Evolutionary conservation across 306 rosid genomes (phyloP), one percentile per base, ranked within the genome.

Genomic region (Fragaria ananassa): DNA sequence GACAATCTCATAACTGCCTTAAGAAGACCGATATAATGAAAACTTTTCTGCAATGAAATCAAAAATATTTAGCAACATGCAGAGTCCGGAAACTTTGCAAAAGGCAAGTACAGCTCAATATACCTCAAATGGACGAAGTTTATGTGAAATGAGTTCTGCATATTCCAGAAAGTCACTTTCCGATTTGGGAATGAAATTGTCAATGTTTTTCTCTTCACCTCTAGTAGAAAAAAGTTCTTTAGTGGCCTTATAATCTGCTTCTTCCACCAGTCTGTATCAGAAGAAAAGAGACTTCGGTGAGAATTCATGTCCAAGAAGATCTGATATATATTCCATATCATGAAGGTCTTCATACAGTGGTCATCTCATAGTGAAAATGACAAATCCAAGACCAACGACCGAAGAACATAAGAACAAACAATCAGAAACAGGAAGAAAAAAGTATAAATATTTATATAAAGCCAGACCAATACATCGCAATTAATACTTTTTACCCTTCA

Each of bases 161-260:
- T 95, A 95, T 78, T 95, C 99, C 85, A 78, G 14, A 81, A 95
- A 95, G 78, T 92, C 99, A 79, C 82, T 85, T 79, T 92, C 97
- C 41, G 99, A 90, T 80, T 88, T 92, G 2, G 99, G 99, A 82
- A 95, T 92, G 70, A 95, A 95, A 75, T 85, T 88, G 57, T 95
- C 99, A 27, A 95, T 78, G 77, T 84, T 91, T 87, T 89, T 95
- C 41, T 95, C 97, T 35, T 89, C 93, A 29, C 71, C 78, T 61
- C 41, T 80, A 31, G 44, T 61, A 45, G 84, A 80, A 88, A 95
- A 95, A 64, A 95, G 83, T 60, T 95, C 97, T 77, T 91, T 84
- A 34, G 99, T 95, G 46, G 97, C 77, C 78, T 82, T 89, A 37
- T 84, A 95, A 78, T 95, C 99, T 44, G 97, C 97, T 83, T 92